Evolutionary conservation across 768 basidiomycete genomes (phyloP), one percentile per base, ranked within the genome.

Genomic region (Pseudohyphozyma bogoriensis): DNA sequence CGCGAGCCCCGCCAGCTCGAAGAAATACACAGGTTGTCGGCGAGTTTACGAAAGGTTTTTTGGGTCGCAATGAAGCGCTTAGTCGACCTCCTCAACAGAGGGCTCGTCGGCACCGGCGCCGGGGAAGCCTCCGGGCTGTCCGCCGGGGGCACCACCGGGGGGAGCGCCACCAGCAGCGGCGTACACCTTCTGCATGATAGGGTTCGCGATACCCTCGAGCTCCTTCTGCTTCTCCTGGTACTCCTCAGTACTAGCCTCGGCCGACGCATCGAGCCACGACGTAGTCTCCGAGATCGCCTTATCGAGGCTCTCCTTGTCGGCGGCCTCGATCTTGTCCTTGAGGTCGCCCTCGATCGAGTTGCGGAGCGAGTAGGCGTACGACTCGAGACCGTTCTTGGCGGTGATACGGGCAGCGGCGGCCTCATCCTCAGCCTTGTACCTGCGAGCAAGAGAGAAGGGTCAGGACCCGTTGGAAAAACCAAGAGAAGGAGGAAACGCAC

Each of bases 311-410:
- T 80, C 68, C 80, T 90, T 89, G 81, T 91, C 89, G 22, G 79
- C 82, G 16, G 86, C 68, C 1, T 93, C 87, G 73, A 95, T 86
- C 77, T 92, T 93, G 79, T 79, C 81, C 45, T 86, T 81, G 58
- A 93, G 82, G 73, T 89, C 87, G 73, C 90, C 88, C 59, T 73
- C 80, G 60, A 93, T 74, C 26, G 89, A 86, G 79, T 92, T 88
- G 68, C 89, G 88, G 58, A 97, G 84, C 78, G 90, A 92, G 83
- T 93, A 96, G 9, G 90, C 74, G 53, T 63, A 96, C 0, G 89
- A 89, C 77, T 97, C 92, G 71, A 96, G 82, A 47, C 78, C 83
- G 77, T 96, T 97, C 85, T 93, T 93, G 69, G 90, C 70, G 40
- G 79, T 71, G 73, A 91, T 89, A 59, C 89, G 87, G 54, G 84